Base-by-base conservation (phyloP, 2,329 filamentous ascomycete genomes). In the Verticillium albo-atrum region DNA sequence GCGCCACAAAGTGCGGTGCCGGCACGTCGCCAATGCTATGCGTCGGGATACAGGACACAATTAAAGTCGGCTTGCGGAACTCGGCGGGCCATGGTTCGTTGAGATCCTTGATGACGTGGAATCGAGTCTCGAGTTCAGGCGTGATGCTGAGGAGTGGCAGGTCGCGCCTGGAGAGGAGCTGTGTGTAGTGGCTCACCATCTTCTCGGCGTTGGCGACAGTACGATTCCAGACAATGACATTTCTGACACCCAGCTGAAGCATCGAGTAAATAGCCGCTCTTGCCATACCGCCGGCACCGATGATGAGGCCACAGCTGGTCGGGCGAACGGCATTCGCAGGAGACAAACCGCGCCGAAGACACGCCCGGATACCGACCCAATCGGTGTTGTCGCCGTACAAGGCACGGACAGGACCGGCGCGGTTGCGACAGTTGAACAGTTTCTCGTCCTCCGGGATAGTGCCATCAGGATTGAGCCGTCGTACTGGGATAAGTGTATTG, bases 361-460 rank as follows among this genome's bases (percentile, higher is more conserved):
- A 92, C 3, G 88, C 89, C 57, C 88, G 79, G 50, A 93, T 90
- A 5, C 90, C 90, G 34, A 92, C 89, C 87, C 90, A 93, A 70
- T 93, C 90, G 0, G 89, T 92, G 61, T 93, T 93, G 60, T 92
- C 89, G 1, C 89, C 90, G 63, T 91, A 90, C 0, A 92, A 77
- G 0, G 87, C 88, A 62, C 83, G 82, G 6, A 91, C 83, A 0
- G 86, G 83, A 0, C 89, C 89, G 1, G 86, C 81, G 51, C 85
- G 80, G 62, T 88, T 88, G 58, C 84, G 79, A 61, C 84, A 80
- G n/a, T 75, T 73, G 61, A 80, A 79, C 20, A 80, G 72, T 9
- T 85, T 72, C 1, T 79, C 79, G 4, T 84, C 83, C 30, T 81
- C 77, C 1, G 86, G 82, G 0, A 86, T 80, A 35, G 77, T 80